These are phyloP conservation scores for Hypoxylon fragiforme DNA, from an alignment of 495 filamentous ascomycete species.

Conservation along the genomic window DNA sequence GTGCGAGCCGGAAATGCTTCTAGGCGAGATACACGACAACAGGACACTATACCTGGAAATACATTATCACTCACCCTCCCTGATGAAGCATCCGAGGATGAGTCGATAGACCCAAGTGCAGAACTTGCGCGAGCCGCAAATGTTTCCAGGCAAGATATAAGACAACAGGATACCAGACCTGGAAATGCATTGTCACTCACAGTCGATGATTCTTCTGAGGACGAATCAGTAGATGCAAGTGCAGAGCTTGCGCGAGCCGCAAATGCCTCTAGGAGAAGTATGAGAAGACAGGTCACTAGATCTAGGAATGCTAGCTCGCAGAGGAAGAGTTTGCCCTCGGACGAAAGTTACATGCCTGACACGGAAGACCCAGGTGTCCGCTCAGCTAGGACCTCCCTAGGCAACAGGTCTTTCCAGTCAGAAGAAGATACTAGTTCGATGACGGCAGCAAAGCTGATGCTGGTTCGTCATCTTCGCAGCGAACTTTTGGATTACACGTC, in stretches of 20 bases:
- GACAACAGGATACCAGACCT: conserved; percentile 17
- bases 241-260: conserved; percentile 42
- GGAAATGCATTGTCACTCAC: too few species aligned
- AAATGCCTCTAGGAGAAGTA: conserved; percentile 32
- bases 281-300: conserved; percentile 26
- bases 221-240: conserved; percentile 45
- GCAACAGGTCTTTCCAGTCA: conserved; percentile 18
- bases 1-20: too few species aligned
- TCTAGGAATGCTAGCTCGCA: conserved; percentile 1
- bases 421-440: conserved; percentile 36
- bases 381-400: conserved; percentile 27
- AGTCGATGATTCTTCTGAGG: too few species aligned
- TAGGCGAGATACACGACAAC: too few species aligned
- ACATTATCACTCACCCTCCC: too few species aligned
- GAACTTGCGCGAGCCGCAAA: conserved; percentile 42
- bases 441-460: conserved; percentile 42
- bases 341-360: conserved; percentile 10
- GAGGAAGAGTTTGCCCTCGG: not conserved
- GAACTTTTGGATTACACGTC: conserved; percentile 68
- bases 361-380: conserved; percentile 32
- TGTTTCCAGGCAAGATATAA: conserved; percentile 33
- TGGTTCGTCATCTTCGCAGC: conserved; percentile 57
- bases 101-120: conserved; percentile 26
- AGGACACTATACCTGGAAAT: too few species aligned
- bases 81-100: conserved; percentile 30